Conservation (phyloP, 805 yeast genomes). For the Torulaspora maleeae region DNA sequence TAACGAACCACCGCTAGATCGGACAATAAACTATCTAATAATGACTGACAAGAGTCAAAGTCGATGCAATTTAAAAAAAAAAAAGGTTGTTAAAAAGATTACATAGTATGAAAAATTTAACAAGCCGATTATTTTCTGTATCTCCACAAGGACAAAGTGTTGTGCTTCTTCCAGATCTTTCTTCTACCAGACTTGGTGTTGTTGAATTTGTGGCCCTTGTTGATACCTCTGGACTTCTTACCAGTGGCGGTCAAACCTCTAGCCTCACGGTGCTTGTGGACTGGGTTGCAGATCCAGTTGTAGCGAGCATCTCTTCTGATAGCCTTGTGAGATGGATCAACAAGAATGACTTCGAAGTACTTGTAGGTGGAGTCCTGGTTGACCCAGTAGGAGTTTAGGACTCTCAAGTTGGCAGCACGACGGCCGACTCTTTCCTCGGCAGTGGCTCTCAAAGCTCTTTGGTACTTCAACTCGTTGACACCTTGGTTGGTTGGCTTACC, state of each 20-base stretch:
- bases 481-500: constrained; percentile 99
- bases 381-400: constrained; percentile 99
- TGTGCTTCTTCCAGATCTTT: constrained; percentile 99
- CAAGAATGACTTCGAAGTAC: constrained; percentile 96
- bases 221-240: constrained; percentile 99
- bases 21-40: background rate
- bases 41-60: constrained; percentile 2
- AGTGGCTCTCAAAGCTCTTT: constrained; percentile 94
- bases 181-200: constrained; percentile 98
- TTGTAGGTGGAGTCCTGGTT: constrained; percentile 99
- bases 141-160: constrained; percentile 99
- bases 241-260: constrained; percentile 98
- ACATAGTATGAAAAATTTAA: constrained; percentile 2
- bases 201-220: constrained; percentile 99
- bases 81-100: constrained; percentile 8
- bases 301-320: constrained; percentile 96
- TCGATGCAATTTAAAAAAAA: background rate
- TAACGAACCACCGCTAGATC: no score
- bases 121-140: constrained; percentile 71
- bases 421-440: constrained; percentile 99
- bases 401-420: constrained; percentile 98
- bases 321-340: constrained; percentile 97
- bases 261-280: constrained; percentile 99
- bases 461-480: constrained; percentile 98
- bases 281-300: constrained; percentile 99